Conservation (phyloP, 2,329 filamentous ascomycete species). For the Cucurbitaria berberidis region DNA sequence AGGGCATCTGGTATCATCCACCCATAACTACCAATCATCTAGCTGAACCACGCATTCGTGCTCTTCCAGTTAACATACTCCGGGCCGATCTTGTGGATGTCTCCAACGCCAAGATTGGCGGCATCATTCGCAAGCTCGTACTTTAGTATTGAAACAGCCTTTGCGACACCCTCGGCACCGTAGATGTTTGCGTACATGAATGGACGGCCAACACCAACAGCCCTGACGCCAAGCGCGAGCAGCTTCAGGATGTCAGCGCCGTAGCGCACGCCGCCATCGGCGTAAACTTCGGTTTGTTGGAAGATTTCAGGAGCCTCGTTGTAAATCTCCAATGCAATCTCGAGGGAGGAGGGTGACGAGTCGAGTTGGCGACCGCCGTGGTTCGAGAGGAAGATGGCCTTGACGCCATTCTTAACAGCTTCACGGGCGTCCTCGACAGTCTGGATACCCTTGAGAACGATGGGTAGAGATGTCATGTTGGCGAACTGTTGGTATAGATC, state of each 20-base stretch:
- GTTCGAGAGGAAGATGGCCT: constrained; percentile 51
- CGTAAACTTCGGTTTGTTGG: constrained; percentile 49
- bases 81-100: constrained; percentile 38
- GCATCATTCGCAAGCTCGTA: constrained; percentile 54
- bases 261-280: constrained; percentile 51
- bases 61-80: constrained; percentile 32
- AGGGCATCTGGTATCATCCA: not conserved
- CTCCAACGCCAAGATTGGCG: constrained; percentile 40
- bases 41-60: constrained; percentile 21
- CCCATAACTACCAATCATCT: not conserved
- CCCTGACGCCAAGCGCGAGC: constrained; percentile 47
- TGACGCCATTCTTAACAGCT: constrained; percentile 44
- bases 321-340: constrained; percentile 78
- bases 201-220: constrained; percentile 56
- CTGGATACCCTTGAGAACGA: constrained; percentile 51
- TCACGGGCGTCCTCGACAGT: constrained; percentile 49
- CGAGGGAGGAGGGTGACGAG: constrained; percentile 69
- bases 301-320: constrained; percentile 54
- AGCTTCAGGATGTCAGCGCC: constrained; percentile 49
- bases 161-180: constrained; percentile 67
- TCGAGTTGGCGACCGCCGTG: constrained; percentile 52
- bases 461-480: constrained; percentile 47
- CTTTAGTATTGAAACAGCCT: constrained; percentile 59
- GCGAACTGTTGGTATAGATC: constrained; percentile 43
- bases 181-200: constrained; percentile 62